Evolutionary conservation across 331 rosid genomes (phyloP).

Genomic region (Cydonia oblonga): DNA sequence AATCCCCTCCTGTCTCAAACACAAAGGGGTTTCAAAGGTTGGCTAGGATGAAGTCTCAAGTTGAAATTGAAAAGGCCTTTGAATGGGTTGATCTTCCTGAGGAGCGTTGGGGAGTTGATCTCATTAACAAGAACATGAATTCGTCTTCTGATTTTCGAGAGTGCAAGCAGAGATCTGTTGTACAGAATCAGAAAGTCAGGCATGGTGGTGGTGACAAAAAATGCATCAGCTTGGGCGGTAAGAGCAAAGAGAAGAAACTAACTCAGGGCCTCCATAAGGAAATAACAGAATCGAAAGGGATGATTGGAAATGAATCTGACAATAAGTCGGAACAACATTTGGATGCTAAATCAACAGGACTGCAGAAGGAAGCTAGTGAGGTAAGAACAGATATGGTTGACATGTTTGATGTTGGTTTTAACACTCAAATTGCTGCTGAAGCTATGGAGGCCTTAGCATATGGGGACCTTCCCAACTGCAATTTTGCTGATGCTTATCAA

Average conservation of each 20-base stretch:
- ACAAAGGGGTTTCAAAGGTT: constrained; percentile 36
- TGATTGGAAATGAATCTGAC: constrained; percentile 3
- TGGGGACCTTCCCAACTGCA: constrained; percentile 9
- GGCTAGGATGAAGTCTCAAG: constrained; percentile 34
- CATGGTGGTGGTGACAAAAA: constrained; percentile 17
- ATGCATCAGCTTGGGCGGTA: constrained; percentile 3
- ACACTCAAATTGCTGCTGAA: constrained; percentile 78
- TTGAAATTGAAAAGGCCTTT: constrained; percentile 26
- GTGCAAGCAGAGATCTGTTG: constrained; percentile 9
- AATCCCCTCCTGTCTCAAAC: constrained; percentile 28
- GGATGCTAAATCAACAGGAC: constrained; percentile 9
- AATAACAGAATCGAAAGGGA: constrained; percentile 8
- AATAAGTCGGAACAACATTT: constrained; percentile 20
- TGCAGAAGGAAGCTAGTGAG: constrained; percentile 20
- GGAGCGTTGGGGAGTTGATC: constrained; percentile 8
- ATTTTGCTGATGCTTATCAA: constrained; percentile 13
- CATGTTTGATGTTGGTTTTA: constrained; percentile 42
- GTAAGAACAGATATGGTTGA: constrained; percentile 16
- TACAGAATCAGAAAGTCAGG: constrained; percentile 17
- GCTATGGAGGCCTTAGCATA: constrained; percentile 59
- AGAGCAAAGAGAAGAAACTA: constrained; percentile 18
- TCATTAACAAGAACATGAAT: constrained; percentile 1
- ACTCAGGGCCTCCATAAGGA: neutral
- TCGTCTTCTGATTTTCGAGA: constrained; percentile 15
- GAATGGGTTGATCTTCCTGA: constrained; percentile 30